Conservation (phyloP, 1,139 yeast genomes). For the Geotrichum macrosporum region DNA sequence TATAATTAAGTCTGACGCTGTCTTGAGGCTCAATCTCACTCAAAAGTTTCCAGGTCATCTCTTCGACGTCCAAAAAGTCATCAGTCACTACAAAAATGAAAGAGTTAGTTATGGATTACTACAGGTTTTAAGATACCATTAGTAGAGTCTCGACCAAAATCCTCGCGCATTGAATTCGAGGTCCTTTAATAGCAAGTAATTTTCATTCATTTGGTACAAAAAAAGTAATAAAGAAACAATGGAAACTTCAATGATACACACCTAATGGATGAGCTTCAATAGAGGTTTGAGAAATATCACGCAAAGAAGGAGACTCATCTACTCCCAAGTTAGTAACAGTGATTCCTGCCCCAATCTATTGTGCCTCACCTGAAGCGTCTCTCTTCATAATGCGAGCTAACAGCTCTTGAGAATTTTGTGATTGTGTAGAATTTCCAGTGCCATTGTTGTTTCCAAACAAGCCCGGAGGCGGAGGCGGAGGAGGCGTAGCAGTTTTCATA, state of each 20-base stretch:
- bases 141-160: too few relatives aligned
- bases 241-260: slow-evolving; percentile 8
- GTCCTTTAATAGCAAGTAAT: not conserved
- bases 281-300: not conserved
- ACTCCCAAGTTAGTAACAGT: slow-evolving; percentile 4
- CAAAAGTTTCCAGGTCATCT: not conserved
- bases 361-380: slow-evolving; percentile 26
- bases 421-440: not conserved
- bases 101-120: not conserved
- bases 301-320: not conserved
- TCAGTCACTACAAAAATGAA: slow-evolving; percentile 6
- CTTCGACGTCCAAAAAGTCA: slow-evolving; percentile 4
- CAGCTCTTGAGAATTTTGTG: not conserved
- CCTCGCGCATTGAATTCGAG: not conserved
- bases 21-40: slow-evolving; percentile 1
- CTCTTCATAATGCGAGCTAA: not conserved
- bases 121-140: not conserved
- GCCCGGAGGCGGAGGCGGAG: not conserved
- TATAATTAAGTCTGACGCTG: too few relatives aligned
- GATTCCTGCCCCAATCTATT: not conserved
- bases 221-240: not conserved
- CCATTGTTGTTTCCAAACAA: not conserved
- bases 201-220: slow-evolving; percentile 5
- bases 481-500: not conserved
- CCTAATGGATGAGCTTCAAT: slow-evolving; percentile 3